Base-by-base conservation (phyloP, 495 filamentous ascomycete species). In the Hypoxylon rickii region DNA sequence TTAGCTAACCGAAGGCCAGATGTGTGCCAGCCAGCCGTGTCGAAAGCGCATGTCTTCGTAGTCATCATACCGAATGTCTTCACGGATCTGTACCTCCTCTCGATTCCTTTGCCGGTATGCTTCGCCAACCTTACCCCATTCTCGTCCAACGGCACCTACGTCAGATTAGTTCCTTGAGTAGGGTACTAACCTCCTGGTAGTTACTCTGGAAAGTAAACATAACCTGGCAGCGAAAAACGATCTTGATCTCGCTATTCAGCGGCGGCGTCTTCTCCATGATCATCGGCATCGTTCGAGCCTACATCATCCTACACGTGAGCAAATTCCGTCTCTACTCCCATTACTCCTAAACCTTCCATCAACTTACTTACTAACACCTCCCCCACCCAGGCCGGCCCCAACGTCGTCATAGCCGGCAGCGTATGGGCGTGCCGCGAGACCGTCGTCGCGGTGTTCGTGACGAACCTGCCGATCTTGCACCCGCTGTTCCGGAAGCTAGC, bases 381-480 rank as follows among this genome's bases (percentile, higher is more conserved):
- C 13, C 13, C 34, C 34, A 18, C n/a, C 18, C 56, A 77, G 19
- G 76, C 73, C 5, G 74, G 74, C 1, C 71, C 70, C 32, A 42
- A 58, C 13, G 54, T 32, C 11, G 53, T 44, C n/a, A n/a, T 49
- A 7, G 20, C 38, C 0, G 55, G 60, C 0, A 54, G 49, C 5
- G 22, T 22, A 39, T 84, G 81, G 81, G 79, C 78, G 2, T 72
- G 72, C 2, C 70, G 80, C 16, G 81, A 83, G 55, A 77, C 77
- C 3, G 82, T 83, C 52, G 79, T 81, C 13, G 74, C 79, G 17
- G 71, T 81, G 0, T 61, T 81, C 22, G 80, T 77, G 2, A 77
- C 77, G 39, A 83, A 83, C 51, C 63, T 81, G 0, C 81, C 81
- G 6, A 78, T 82, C 70, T 55, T 81, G 3, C 75, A 78, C 57